Evolutionary conservation across 495 filamentous ascomycete species (phyloP).

Genomic region (Hypoxylon lenormandii): DNA sequence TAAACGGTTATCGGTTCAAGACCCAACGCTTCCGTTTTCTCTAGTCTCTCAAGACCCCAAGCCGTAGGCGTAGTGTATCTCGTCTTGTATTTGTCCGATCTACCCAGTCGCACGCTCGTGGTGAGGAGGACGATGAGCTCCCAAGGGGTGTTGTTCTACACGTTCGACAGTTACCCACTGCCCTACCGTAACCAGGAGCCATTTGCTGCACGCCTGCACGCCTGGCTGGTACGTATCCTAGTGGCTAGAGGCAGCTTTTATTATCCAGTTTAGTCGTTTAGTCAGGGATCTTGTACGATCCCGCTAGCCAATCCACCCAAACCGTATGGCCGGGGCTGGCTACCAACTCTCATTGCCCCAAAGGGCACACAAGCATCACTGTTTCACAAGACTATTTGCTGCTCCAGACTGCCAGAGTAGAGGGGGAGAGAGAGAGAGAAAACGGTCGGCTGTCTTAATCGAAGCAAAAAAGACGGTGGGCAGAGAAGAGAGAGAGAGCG

Average conservation of each 20-base stretch:
- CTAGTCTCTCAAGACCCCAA: constrained; percentile 28
- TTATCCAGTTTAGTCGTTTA: constrained; percentile 11
- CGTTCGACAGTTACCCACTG: constrained; percentile 27
- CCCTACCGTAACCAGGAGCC: constrained; percentile 39
- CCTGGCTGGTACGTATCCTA: constrained; percentile 38
- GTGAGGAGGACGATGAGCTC: constrained; percentile 5
- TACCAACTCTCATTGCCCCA: constrained; percentile 24
- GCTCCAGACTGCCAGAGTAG: no score
- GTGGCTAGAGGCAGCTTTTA: constrained; percentile 37
- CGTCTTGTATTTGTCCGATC: constrained; percentile 31
- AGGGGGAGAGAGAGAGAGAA: constrained; percentile 7
- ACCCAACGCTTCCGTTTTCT: constrained; percentile 33
- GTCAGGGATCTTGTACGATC: constrained; percentile 39
- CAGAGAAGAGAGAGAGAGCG: not conserved
- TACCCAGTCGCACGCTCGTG: constrained; percentile 16
- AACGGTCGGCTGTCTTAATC: constrained; percentile 14
- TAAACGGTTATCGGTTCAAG: constrained; percentile 38
- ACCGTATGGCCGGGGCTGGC: constrained; percentile 39
- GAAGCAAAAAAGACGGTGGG: constrained; percentile 40
- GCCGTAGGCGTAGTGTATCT: constrained; percentile 29
- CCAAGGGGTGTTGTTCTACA: constrained; percentile 8
- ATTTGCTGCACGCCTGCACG: constrained; percentile 41
- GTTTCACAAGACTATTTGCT: constrained; percentile 32
- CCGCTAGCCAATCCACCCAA: constrained; percentile 27
- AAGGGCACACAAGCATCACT: constrained; percentile 12